Conservation (phyloP, 352 stramenopile species). For the Pythium phragmiticola region DNA sequence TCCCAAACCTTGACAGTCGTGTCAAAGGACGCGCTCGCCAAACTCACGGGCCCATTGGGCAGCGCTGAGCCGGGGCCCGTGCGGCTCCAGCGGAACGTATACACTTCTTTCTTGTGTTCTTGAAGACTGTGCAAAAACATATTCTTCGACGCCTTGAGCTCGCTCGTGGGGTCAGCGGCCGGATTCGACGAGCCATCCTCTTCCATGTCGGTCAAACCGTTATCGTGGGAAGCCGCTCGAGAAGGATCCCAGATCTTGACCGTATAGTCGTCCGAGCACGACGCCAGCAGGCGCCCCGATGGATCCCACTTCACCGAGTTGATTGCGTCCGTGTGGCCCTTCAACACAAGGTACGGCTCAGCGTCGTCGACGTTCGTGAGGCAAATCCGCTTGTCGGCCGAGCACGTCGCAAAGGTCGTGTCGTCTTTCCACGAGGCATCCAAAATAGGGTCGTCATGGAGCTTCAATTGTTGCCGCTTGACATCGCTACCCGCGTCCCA, state of each 20-base stretch:
- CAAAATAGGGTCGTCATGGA: constrained; percentile 87
- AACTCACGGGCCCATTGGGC: constrained; percentile 65
- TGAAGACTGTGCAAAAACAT: constrained; percentile 82
- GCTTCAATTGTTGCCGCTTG: constrained; percentile 95
- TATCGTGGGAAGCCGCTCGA: constrained; percentile 19
- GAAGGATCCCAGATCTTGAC: constrained; percentile 96
- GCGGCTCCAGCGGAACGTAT: constrained; percentile 92
- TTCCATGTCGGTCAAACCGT: constrained; percentile 12
- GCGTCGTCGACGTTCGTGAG: constrained; percentile 86
- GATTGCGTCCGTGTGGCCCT: constrained; percentile 96
- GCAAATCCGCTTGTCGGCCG: constrained; percentile 91
- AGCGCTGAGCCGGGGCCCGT: constrained; percentile 69
- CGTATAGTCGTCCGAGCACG: constrained; percentile 97
- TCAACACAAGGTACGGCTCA: constrained; percentile 80
- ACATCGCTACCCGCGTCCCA: constrained; percentile 85
- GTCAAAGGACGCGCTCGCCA: constrained; percentile 96
- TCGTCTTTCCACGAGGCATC: constrained; percentile 95
- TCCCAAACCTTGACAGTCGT: constrained; percentile 95
- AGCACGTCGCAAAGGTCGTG: constrained; percentile 93
- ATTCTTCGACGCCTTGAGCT: constrained; percentile 22
- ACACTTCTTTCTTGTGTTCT: constrained; percentile 93
- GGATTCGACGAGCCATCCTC: constrained; percentile 20
- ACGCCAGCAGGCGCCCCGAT: constrained; percentile 91
- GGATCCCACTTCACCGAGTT: constrained; percentile 99
- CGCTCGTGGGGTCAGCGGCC: constrained; percentile 13